A percentile compares a stretch with the other conserved stretches of the same genome.
These are phyloP conservation scores for Kodamaea fungicola DNA, from an alignment of 1,139 yeast species.

Conservation along the genomic window DNA sequence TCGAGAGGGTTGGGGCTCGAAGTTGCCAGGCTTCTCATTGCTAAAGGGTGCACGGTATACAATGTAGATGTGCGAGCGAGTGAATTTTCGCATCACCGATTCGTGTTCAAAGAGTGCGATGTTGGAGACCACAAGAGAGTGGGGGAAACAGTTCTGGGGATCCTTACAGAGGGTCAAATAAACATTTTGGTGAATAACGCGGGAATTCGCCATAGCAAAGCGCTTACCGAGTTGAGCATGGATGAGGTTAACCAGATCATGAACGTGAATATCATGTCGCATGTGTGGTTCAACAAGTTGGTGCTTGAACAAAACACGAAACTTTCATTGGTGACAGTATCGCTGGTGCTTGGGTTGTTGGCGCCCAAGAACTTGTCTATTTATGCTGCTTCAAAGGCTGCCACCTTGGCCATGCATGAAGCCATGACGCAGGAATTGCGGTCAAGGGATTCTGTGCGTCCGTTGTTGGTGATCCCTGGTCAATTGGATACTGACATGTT, in stretches of 20 bases:
- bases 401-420: conserved; percentile 57
- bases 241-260: conserved; percentile 36
- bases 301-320: conserved; percentile 27
- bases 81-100: conserved; percentile 6
- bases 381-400: conserved; percentile 67
- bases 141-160: conserved; percentile 14
- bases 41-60: conserved; percentile 31
- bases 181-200: conserved; percentile 72
- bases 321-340: conserved; percentile 58
- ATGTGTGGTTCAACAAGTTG: conserved; percentile 46
- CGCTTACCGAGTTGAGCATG: conserved; percentile 34
- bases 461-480: conserved; percentile 61
- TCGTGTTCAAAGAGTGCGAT: conserved; percentile 44
- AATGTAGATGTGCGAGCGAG: conserved; percentile 48
- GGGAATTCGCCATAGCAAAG: conserved; percentile 55
- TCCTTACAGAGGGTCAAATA: conserved; percentile 32
- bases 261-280: conserved; percentile 56
- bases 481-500: conserved; percentile 66
- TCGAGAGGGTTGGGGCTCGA: conserved; percentile 57
- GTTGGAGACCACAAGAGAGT: conserved; percentile 37
- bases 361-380: conserved; percentile 67
- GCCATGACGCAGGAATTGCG: conserved; percentile 50
- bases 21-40: conserved; percentile 33
- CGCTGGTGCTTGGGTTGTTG: conserved; percentile 68
- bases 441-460: conserved; percentile 26